Base-by-base conservation (phyloP, 31 red algal genomes). In the Asparagopsis taxiformis region DNA sequence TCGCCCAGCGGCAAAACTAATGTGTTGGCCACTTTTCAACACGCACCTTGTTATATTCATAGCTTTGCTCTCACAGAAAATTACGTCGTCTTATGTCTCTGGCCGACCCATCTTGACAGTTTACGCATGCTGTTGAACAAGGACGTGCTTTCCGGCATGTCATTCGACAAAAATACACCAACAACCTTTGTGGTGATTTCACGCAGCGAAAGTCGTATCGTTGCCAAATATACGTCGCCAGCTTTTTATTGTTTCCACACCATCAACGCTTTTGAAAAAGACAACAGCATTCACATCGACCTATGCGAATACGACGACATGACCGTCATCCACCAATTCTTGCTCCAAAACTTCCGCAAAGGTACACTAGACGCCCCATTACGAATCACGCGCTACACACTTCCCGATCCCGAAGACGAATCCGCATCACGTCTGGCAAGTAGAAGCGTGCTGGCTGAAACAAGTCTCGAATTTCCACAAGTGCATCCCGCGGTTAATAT, bases 231-330 rank as follows among this genome's bases (percentile, higher is more conserved):
- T 55, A 67, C 36, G 2, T 32, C 28, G 9, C 51, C 54, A 10
- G 17, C 85, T 15, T 80, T 80, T 54, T 80, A 75, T 46, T 71
- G 57, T 33, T 90, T 90, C 36, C 85, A 90, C 68, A 72, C 55
- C 39, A 48, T 90, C 69, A 90, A 90, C 68, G 85, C 75, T 10
- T 74, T 48, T 73, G 85, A 90, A 4, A 62, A 43, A 1, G 62
- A 49, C 13, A 68, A 73, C 36, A 59, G 49, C 26, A 51, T 90
- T 7, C 28, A 49, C 21, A 67, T 90, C 20, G 76, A 79, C 29
- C 38, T 90, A 23, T 80, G 57, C 32, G 23, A 54, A 23, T 74
- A 74, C 29, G 34, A 64, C 21, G 70, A 90, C 61, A 35, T 75
- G 9, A 19, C 36, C 7, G 68, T 90, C 31, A 52, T 90, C 24